Base-by-base conservation (phyloP, 2,329 filamentous ascomycete genomes). In the Aureobasidium pullulans region DNA sequence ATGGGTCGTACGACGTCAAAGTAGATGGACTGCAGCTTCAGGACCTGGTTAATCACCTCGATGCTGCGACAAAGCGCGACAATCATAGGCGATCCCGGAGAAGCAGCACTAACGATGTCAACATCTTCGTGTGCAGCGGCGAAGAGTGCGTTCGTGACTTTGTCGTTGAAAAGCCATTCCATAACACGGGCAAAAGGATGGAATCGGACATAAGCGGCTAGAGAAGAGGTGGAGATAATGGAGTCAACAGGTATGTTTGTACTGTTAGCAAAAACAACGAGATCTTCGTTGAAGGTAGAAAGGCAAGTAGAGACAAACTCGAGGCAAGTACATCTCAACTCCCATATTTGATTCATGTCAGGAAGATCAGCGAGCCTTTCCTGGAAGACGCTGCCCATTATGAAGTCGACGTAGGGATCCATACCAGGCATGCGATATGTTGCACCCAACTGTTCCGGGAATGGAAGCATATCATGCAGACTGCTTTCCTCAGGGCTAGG, bases 141-240 rank as follows among this genome's bases (percentile, higher is more conserved):
- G 72, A 96, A 93, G 1, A 99, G 75, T 13, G 87, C 84, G 64
- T 83, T 83, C 67, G 96, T 84, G 23, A 96, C 89, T 64, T 88
- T 90, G 68, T 95, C 90, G 69, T 96, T 96, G 73, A 96, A 96
- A 74, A 99, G 84, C 91, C 94, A 97, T 70, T 99, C 94, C 89
- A 97, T 96, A 15, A 96, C 87, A 61, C 95, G 85, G 3, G 89
- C 86, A 68, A 97, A 99, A 0, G 95, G 93, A 74, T 99, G 95
- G 57, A 96, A 81, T 28, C 85, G 84, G 61, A 94, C 85, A 70
- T 99, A 99, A 6, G 83, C 81, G 52, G 85, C 84, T 4, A 97
- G 78, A 59, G 89, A 88, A 2, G 86, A 87, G 4, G 89, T 81
- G 43, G 81, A 81, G 64, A 96, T 89, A 15, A 88, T 83, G 9